A percentile compares a stretch with the other conserved stretches of the same genome.
Conservation (phyloP, 2,329 filamentous ascomycete genomes). For the Tolypocladium album region DNA sequence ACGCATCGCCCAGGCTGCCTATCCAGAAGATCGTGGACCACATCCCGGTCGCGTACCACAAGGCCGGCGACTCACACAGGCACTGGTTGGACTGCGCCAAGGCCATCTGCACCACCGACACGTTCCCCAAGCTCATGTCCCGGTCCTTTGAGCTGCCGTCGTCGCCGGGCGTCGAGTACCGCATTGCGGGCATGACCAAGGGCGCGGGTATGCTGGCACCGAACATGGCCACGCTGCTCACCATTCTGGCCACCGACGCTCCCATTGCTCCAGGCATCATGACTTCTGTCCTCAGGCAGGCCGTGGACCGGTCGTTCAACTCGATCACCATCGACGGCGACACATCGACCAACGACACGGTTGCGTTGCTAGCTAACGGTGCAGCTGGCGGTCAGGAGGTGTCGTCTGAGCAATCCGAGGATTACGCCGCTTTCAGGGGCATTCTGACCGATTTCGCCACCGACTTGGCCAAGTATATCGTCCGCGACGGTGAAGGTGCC, state of each 20-base stretch:
- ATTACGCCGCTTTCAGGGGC: slow-evolving; percentile 60
- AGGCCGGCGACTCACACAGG: slow-evolving; percentile 64
- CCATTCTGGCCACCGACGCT: slow-evolving; percentile 84
- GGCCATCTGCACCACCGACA: slow-evolving; percentile 97
- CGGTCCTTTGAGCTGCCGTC: slow-evolving; percentile 76
- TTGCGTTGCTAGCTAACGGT: slow-evolving; percentile 91
- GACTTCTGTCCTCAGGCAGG: slow-evolving; percentile 57
- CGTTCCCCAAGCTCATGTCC: slow-evolving; percentile 91
- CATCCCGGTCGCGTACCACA: slow-evolving; percentile 65
- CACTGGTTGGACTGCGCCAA: slow-evolving; percentile 80
- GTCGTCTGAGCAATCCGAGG: slow-evolving; percentile 38
- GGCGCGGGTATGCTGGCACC: slow-evolving; percentile 98
- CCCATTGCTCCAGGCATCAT: slow-evolving; percentile 61
- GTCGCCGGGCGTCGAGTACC: slow-evolving; percentile 63
- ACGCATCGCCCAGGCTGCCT: slow-evolving; percentile 49
- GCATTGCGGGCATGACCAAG: slow-evolving; percentile 91
- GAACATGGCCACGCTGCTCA: slow-evolving; percentile 94
- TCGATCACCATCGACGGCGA: slow-evolving; percentile 95
- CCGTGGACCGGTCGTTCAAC: slow-evolving; percentile 84
- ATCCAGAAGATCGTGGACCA: slow-evolving; percentile 81
- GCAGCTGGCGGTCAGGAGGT: slow-evolving; percentile 67
- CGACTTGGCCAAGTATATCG: slow-evolving; percentile 82
- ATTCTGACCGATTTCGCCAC: slow-evolving; percentile 69
- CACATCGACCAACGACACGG: slow-evolving; percentile 94
- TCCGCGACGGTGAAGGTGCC: slow-evolving; percentile 92